Percentiles rank a stretch among this genome's conserved stretches.
Evolutionary conservation across 1,139 yeast species (phyloP).

Genomic region (Kodamaea derodonti): DNA sequence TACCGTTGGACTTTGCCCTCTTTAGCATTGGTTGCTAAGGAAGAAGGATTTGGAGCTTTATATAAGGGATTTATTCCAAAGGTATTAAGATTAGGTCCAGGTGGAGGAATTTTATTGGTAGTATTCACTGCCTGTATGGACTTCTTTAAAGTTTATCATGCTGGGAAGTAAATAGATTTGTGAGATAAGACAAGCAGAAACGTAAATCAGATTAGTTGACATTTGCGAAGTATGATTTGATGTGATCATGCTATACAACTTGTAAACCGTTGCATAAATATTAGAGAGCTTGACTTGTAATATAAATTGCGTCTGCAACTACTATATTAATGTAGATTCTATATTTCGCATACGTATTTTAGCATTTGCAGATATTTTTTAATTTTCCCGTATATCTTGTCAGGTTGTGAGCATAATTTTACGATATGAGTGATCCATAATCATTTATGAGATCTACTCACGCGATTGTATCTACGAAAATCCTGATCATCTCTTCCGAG

Average conservation of each 20-base stretch:
- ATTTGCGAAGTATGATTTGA: too few relatives aligned
- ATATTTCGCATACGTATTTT: too few relatives aligned
- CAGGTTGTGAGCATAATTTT: too few relatives aligned
- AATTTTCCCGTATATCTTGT: too few relatives aligned
- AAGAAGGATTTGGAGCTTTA: conserved; percentile 53
- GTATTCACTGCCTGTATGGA: conserved; percentile 95
- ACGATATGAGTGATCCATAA: too few relatives aligned
- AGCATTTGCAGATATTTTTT: too few relatives aligned
- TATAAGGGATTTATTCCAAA: conserved; percentile 96
- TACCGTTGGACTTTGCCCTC: conserved; percentile 93
- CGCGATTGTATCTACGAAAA: conserved; percentile 14
- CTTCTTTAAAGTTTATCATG: conserved; percentile 71
- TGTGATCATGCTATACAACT: too few relatives aligned
- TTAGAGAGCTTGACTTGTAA: not conserved
- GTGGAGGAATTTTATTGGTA: conserved; percentile 96
- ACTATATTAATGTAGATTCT: too few relatives aligned
- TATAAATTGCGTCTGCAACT: not conserved
- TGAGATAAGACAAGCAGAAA: too few relatives aligned
- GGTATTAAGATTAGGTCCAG: conserved; percentile 96
- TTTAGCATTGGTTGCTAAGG: conserved; percentile 68
- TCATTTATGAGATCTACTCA: too few relatives aligned
- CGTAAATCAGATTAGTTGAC: too few relatives aligned
- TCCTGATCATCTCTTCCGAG: conserved; percentile 13
- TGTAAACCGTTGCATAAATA: not conserved
- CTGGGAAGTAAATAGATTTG: conserved; percentile 17